Base-by-base conservation (phyloP, 306 rosid genomes). In the Acmispon strigosus region DNA sequence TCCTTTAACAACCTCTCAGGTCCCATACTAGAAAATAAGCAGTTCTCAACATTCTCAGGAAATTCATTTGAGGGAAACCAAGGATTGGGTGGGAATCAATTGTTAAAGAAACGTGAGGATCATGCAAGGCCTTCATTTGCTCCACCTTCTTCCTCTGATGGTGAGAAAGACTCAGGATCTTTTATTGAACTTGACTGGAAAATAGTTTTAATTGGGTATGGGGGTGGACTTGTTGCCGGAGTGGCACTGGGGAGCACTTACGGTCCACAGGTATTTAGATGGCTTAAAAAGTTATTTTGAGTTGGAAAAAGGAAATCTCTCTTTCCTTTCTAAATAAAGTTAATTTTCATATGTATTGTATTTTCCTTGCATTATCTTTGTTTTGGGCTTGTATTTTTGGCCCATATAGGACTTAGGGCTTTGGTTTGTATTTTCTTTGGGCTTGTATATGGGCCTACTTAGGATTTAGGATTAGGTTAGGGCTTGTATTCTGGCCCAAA, bases 1-100 rank as follows among this genome's bases (percentile, higher is more conserved):
- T 80, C 80, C 7, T 47, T 36, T 14, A 74, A 80, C 47, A 24
- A 55, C 10, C 58, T 80, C 17, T 12, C 60, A 7, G 75, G 81
- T 17, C 74, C 47, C 8, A 57, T 70, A 75, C 84, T 78, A 24
- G 54, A 63, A 5, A 63, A 6, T 18, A 13, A 44, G 1, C 84
- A 75, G 17, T 75, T 75, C 19, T 3, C 14, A 2, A 80, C 84
- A 7, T 70, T 75, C 9, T 6, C 17, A 42, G 11, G 5, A 0
- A 29, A 16, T 48, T 80, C 70, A 13, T 75, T 75, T 29, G 63
- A 47, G 19, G 81, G 77, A 7, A 75, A 75, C 13, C 8, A 27
- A 64, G 75, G 74, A 12, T 10, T 80, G 7, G 75, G 77, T 57
- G 74, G 81, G 7, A 13, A 56, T 52, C 78, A 12, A 1, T 42